Evolutionary conservation across 2,329 filamentous ascomycete species (phyloP).

Genomic region (Colletotrichum sp.): DNA sequence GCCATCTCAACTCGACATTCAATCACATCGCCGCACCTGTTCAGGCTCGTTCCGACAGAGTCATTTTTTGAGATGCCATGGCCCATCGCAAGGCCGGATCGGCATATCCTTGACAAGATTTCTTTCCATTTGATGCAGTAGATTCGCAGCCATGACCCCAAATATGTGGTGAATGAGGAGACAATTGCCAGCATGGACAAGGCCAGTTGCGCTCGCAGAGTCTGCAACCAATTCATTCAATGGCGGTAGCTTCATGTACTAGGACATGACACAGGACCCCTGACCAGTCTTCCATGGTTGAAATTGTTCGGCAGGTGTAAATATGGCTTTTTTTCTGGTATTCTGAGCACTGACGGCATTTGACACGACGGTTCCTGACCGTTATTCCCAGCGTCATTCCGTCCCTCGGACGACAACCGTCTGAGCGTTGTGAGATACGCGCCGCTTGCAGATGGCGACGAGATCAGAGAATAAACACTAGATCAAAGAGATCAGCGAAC

Average conservation of each 20-base stretch:
- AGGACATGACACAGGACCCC: background rate
- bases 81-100: background rate
- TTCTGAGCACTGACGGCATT: background rate
- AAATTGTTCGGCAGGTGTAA: background rate
- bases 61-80: background rate
- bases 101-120: background rate
- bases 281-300: background rate
- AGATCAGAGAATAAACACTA: background rate
- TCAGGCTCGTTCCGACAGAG: background rate
- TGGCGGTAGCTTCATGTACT: background rate
- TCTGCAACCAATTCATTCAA: background rate
- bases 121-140: background rate
- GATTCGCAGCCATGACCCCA: background rate
- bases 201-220: background rate
- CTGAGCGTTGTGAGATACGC: background rate
- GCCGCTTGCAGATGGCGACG: background rate
- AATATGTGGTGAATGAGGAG: background rate
- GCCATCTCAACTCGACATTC: background rate
- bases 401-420: background rate
- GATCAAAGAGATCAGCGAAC: background rate
- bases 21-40: background rate
- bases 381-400: background rate
- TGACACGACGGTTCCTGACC: background rate
- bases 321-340: background rate
- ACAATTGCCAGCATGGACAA: background rate